A percentile compares a stretch with the other conserved stretches of the same genome.
Evolutionary conservation across 1,139 yeast genomes (phyloP).

Genomic region (Oligophagozyma castellii): DNA sequence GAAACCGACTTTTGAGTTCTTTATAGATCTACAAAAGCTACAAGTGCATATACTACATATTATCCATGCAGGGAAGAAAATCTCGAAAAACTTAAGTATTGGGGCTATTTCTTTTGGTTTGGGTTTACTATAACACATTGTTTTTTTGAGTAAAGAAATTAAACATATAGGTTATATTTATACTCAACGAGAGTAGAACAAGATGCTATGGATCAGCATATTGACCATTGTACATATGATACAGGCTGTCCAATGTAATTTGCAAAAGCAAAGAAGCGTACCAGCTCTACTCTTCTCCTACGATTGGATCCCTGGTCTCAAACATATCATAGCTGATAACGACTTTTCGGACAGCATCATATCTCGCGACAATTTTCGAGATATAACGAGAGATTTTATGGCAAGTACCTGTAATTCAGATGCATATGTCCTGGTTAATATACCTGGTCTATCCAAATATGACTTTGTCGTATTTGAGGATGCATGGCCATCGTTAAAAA

Average conservation of each 20-base stretch:
- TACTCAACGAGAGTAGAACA: too few relatives aligned
- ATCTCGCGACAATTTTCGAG: constrained; percentile 30
- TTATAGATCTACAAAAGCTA: too few relatives aligned
- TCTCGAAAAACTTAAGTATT: too few relatives aligned
- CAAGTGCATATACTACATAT: too few relatives aligned
- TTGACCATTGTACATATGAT: too few relatives aligned
- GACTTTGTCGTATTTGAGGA: constrained; percentile 37
- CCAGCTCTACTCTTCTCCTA: constrained; percentile 21
- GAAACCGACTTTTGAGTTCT: too few relatives aligned
- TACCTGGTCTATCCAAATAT: constrained; percentile 50
- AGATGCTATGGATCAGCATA: too few relatives aligned
- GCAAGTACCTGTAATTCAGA: constrained; percentile 55
- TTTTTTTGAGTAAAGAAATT: too few relatives aligned
- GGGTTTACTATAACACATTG: background rate
- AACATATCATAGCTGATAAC: constrained; percentile 10
- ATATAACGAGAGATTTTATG: constrained; percentile 34
- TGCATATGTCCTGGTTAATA: constrained; percentile 52
- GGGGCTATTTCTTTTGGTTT: too few relatives aligned
- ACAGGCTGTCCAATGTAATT: too few relatives aligned
- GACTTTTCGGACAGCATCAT: constrained; percentile 5
- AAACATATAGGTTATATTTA: too few relatives aligned
- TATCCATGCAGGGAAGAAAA: too few relatives aligned
- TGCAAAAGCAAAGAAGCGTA: constrained; percentile 10
- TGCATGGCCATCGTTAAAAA: constrained; percentile 40
- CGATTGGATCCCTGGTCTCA: constrained; percentile 16